These are phyloP conservation scores for Parastagonospora nodorum DNA, from an alignment of 2,329 filamentous ascomycete species.

Conservation along the genomic window DNA sequence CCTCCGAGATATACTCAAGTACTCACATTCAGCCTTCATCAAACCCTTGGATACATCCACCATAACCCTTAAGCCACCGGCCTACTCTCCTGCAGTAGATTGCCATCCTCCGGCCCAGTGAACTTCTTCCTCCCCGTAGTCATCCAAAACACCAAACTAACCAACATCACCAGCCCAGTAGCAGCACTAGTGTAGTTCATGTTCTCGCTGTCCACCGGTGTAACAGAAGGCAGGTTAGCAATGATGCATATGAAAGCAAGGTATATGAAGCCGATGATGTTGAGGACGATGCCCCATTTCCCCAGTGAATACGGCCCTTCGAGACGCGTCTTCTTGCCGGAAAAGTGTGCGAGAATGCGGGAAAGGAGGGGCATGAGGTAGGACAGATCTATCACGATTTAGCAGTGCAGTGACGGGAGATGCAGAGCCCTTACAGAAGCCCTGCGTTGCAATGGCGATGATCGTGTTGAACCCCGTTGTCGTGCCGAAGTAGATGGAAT, in stretches of 20 bases:
- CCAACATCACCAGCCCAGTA: conserved; percentile 59
- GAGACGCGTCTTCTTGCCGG: conserved; percentile 50
- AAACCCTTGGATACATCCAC: not conserved
- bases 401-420: not conserved
- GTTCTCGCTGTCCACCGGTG: conserved; percentile 58
- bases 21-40: not conserved
- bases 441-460: conserved; percentile 62
- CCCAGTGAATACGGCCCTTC: conserved; percentile 55
- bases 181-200: conserved; percentile 66
- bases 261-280: conserved; percentile 57
- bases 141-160: conserved; percentile 58
- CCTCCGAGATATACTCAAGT: not conserved
- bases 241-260: conserved; percentile 60
- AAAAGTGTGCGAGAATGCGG: conserved; percentile 55
- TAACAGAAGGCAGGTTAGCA: conserved; percentile 60
- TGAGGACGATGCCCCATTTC: conserved; percentile 51
- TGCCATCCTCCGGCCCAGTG: conserved; percentile 51
- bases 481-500: conserved; percentile 61
- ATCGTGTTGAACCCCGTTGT: conserved; percentile 62
- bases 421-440: conserved; percentile 53
- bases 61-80: not conserved
- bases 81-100: conserved; percentile 18
- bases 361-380: conserved; percentile 61
- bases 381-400: conserved; percentile 52
- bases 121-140: conserved; percentile 57